A percentile compares a stretch with the other conserved stretches of the same genome.
Evolutionary conservation across 2,329 filamentous ascomycete genomes (phyloP).

Genomic region (Ophiobolus disseminans): DNA sequence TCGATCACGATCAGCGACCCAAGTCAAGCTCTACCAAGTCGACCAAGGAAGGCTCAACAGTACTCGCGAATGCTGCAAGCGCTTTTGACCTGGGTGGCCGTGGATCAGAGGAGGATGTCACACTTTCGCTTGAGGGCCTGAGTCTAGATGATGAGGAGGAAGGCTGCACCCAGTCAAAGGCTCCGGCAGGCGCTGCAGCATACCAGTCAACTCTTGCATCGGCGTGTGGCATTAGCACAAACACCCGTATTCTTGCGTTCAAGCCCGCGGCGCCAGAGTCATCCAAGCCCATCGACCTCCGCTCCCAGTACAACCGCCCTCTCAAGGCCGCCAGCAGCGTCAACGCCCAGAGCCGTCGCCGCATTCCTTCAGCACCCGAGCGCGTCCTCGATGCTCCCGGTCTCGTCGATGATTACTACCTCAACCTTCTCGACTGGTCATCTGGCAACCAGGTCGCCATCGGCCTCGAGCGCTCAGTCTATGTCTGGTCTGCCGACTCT

Average conservation of each 20-base stretch:
- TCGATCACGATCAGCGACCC: conserved; percentile 66
- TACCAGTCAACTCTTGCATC: conserved; percentile 91
- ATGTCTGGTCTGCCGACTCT: conserved; percentile 97
- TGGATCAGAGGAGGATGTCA: conserved; percentile 73
- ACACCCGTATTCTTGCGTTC: conserved; percentile 95
- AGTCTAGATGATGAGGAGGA: conserved; percentile 75
- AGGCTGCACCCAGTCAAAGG: conserved; percentile 71
- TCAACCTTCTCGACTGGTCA: conserved; percentile 98
- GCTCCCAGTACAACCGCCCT: conserved; percentile 97
- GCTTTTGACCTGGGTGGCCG: conserved; percentile 69
- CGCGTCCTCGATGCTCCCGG: conserved; percentile 95
- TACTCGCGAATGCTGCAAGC: conserved; percentile 76
- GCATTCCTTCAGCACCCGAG: conserved; percentile 93
- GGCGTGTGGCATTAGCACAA: conserved; percentile 90
- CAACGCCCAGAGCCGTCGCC: conserved; percentile 86
- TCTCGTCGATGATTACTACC: conserved; percentile 97
- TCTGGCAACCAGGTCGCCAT: conserved; percentile 98
- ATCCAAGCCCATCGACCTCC: conserved; percentile 95
- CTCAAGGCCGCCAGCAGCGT: conserved; percentile 77
- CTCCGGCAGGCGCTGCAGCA: conserved; percentile 84
- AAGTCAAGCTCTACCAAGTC: conserved; percentile 72
- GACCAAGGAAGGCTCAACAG: conserved; percentile 72
- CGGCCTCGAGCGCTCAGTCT: conserved; percentile 94
- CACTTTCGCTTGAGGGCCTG: conserved; percentile 77
- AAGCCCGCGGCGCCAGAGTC: conserved; percentile 98